phyloP scores from a whole-genome alignment of 2,329 filamentous ascomycete species.

The Aspergillus japonicus region DNA sequence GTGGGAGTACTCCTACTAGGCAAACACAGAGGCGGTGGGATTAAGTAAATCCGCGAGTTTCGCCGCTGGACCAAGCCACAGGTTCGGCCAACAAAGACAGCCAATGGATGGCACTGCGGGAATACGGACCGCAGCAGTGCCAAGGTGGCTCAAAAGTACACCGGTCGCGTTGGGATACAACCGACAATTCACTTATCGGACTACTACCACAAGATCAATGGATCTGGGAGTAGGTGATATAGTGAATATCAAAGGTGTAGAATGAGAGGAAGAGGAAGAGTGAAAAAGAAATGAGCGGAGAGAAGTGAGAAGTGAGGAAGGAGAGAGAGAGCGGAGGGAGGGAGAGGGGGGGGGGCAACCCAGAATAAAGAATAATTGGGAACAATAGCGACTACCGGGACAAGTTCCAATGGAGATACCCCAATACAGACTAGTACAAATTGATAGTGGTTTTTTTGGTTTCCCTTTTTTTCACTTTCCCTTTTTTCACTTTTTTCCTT shows the following conservation, averaged over 20 bases:
- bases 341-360: neutral
- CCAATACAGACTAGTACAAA: neutral
- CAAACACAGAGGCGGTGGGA: conserved; percentile 8
- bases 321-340: conserved; percentile 4
- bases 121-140: conserved; percentile 1
- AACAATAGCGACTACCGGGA: conserved; percentile 4
- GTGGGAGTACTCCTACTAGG: conserved; percentile 13
- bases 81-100: conserved; percentile 2
- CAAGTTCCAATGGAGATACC: neutral
- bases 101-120: conserved; percentile 4
- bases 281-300: conserved; percentile 6
- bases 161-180: neutral
- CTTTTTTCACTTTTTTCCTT: neutral
- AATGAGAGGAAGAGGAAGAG: neutral
- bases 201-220: neutral
- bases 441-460: neutral
- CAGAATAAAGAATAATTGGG: conserved; percentile 10
- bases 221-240: neutral
- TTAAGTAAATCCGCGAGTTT: conserved; percentile 18
- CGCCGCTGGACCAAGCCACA: conserved; percentile 12
- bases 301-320: conserved; percentile 14
- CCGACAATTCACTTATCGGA: neutral
- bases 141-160: conserved; percentile 1
- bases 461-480: neutral
- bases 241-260: neutral